These are phyloP conservation scores for Solanum hybrid DNA, from an alignment of 305 asterid genomes.

Conservation along the genomic window DNA sequence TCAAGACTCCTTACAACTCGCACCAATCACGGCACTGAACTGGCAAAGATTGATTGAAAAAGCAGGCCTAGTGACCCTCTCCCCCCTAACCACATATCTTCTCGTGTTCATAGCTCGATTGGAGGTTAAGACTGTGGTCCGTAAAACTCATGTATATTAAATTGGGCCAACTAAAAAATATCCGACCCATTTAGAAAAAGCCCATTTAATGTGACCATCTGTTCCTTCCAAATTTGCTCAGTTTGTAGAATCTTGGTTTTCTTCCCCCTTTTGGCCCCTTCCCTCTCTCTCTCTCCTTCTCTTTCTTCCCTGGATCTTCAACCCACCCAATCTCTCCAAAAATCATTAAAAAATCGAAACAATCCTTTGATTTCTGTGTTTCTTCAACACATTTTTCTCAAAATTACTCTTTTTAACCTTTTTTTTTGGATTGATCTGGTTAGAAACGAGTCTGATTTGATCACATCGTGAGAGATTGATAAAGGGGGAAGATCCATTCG, in stretches of 20 bases:
- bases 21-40: background rate
- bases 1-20: background rate
- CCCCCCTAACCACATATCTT: background rate
- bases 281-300: background rate
- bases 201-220: background rate
- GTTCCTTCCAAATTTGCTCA: background rate
- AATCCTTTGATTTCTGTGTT: background rate
- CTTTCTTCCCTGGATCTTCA: conserved; percentile 19
- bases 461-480: conserved; percentile 16
- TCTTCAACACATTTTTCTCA: background rate
- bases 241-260: background rate
- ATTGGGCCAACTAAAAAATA: background rate
- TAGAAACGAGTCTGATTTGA: conserved; percentile 24
- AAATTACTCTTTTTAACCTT: background rate
- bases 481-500: conserved; percentile 14
- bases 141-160: background rate
- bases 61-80: background rate
- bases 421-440: background rate
- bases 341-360: conserved; percentile 4
- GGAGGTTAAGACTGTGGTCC: background rate
- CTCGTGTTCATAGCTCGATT: background rate
- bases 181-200: background rate
- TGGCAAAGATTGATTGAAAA: background rate
- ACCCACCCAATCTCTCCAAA: conserved; percentile 30
- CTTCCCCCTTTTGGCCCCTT: background rate